These are phyloP conservation scores for Domatiomyces globalis DNA, from an alignment of 2,329 filamentous ascomycete genomes.

Conservation along the genomic window DNA sequence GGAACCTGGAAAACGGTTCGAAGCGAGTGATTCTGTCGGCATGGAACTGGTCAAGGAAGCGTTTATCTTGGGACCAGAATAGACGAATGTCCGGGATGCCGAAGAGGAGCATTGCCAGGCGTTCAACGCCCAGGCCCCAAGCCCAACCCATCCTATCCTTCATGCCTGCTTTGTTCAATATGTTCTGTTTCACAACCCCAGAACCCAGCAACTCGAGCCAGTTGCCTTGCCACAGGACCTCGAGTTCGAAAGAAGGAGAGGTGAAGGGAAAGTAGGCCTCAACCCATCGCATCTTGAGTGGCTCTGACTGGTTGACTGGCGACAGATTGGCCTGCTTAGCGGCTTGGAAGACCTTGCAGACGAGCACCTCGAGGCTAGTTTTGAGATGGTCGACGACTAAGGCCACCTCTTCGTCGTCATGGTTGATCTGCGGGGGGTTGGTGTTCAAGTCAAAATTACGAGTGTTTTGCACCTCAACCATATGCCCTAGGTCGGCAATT, in stretches of 20 bases:
- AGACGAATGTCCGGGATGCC: constrained; percentile 90
- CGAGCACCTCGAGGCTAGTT: constrained; percentile 73
- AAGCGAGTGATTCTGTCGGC: constrained; percentile 48
- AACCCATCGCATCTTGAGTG: constrained; percentile 79
- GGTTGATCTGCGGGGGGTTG: constrained; percentile 64
- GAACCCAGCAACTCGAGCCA: constrained; percentile 96
- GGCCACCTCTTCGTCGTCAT: constrained; percentile 66
- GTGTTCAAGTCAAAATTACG: constrained; percentile 52
- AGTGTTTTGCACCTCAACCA: constrained; percentile 54
- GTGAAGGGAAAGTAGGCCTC: constrained; percentile 98
- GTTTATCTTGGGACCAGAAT: constrained; percentile 78
- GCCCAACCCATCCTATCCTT: constrained; percentile 76
- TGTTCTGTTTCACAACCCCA: constrained; percentile 70
- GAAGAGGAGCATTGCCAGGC: constrained; percentile 95
- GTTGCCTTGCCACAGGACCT: constrained; percentile 84
- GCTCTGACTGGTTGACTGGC: constrained; percentile 36
- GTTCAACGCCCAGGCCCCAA: constrained; percentile 84
- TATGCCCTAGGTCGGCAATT: constrained; percentile 32
- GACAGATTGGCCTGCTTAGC: constrained; percentile 49
- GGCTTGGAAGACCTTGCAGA: constrained; percentile 73
- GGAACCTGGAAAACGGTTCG: constrained; percentile 79
- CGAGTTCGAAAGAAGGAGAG: constrained; percentile 86
- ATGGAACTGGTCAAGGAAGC: constrained; percentile 76
- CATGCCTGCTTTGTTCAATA: constrained; percentile 64
- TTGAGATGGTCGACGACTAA: constrained; percentile 78